Percentiles rank a stretch among this genome's conserved stretches.
Evolutionary conservation across 106 monocot genomes (phyloP).

Genomic region (Dioscorea zingiberensis): DNA sequence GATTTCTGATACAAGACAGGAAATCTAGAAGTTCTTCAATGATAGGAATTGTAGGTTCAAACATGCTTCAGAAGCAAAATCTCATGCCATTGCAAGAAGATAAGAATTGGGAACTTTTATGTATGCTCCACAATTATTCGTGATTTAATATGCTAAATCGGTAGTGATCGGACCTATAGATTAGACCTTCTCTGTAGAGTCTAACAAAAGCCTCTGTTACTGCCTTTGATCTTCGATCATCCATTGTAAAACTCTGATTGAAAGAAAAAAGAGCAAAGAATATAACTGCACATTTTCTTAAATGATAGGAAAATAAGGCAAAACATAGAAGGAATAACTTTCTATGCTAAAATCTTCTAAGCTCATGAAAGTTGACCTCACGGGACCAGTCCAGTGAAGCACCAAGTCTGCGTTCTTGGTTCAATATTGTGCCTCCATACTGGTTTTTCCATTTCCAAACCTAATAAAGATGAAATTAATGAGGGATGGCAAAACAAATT

Average conservation of each 20-base stretch:
- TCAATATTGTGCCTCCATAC: constrained; percentile 92
- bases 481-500: neutral
- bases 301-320: too few relatives aligned
- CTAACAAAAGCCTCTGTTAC: constrained; percentile 83
- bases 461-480: constrained; percentile 19
- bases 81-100: too few relatives aligned
- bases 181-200: constrained; percentile 58
- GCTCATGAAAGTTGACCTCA: constrained; percentile 35
- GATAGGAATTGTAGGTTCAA: too few relatives aligned
- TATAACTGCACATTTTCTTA: too few relatives aligned
- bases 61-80: too few relatives aligned
- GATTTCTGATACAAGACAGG: too few relatives aligned
- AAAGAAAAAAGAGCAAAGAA: neutral
- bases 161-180: constrained; percentile 48
- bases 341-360: neutral
- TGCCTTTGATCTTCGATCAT: constrained; percentile 64
- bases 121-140: too few relatives aligned
- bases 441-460: constrained; percentile 98
- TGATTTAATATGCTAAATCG: neutral
- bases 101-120: too few relatives aligned
- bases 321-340: neutral
- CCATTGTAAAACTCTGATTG: constrained; percentile 78
- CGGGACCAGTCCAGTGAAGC: constrained; percentile 98
- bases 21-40: too few relatives aligned
- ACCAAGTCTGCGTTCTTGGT: constrained; percentile 79